Evolutionary conservation across 1,139 yeast genomes (phyloP), one percentile per base, ranked within the genome.

Genomic region (Yamadazyma aaseri): DNA sequence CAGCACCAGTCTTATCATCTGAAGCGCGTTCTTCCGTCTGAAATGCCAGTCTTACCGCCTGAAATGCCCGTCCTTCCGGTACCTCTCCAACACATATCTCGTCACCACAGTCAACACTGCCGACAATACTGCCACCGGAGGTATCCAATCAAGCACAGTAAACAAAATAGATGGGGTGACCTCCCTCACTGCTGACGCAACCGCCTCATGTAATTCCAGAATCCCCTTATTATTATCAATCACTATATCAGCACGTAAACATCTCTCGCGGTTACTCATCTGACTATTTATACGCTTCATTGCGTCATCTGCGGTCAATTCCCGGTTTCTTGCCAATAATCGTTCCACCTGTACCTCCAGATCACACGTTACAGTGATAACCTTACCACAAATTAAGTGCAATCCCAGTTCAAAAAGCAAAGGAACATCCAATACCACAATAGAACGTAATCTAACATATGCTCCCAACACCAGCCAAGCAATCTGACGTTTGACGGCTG

Each of bases 361-460:
- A 6, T 68, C 63, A 46, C 96, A 85, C 1, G 78, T 60, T 0
- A 90, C 89, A 4, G 86, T 81, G 2, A 92, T 57, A 0, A 83
- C 75, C 6, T 66, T 55, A 0, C 95, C 96, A 56, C 97, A 90
- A 20, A 84, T 60, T 37, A 60, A 53, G 52, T 86, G 79, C 45
- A 92, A 65, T 1, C 79, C 76, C 22, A 89, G 73, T 55, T 94
- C 98, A 58, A 86, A 92, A 18, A 94, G 64, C 26, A 94, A 63
- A 0, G 99, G 99, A 2, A 92, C 92, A 51, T 94, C 99, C 39
- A 92, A 60, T 0, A 94, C 64, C 10, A 90, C 89, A 51, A 87
- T 49, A 11, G 66, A 57, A 62, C 52, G 56, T 36, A 52, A 76
- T 10, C 45, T 34, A 9, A 74, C 17, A 68, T 87, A 90, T n/a